Base-by-base conservation (phyloP, 106 monocot genomes). In the Acanthochlamys bracteata region DNA sequence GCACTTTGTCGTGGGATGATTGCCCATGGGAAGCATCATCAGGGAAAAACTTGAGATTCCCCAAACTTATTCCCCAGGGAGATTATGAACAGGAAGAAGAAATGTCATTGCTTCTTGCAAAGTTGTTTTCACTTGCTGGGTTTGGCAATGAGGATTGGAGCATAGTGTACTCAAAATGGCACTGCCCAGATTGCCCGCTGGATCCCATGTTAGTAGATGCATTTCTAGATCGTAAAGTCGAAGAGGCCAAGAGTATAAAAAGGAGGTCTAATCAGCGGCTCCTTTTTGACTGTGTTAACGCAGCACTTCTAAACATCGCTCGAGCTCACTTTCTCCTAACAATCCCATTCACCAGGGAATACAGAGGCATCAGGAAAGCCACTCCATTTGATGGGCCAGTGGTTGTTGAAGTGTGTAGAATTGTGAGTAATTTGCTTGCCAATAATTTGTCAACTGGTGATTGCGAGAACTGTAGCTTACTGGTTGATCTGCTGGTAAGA, bases 201-300 rank as follows among this genome's bases (percentile, higher is more conserved):
- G 63, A 89, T 67, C 89, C 85, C 17, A 39, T 22, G 4, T 60
- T 92, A 39, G 73, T 92, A 10, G 79, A 86, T 42, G 68, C 81
- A 63, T 71, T 88, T 58, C 71, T 85, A 55, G 80, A 79, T 16
- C 55, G 58, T 0, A 89, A 80, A 63, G 81, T 72, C 17, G 86
- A 86, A 58, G 85, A 71, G 27, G 74, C 79, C 0, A 82, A 78
- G 59, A 81, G 76, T 66, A 75, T 75, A 60, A 83, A 75, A 69
- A 75, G 70, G 59, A 70, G 83, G 24, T 92, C 98, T 3, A 82
- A 76, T 53, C 79, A 77, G 77, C 83, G 77, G 69, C 80, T 99
- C 17, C 63, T 89, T n/a, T 99, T 99, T 46, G 93, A 94, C 57
- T 79, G 81, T 58, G 83, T 84, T 43, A 94, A 94, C 68, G 59